Base-by-base conservation (phyloP, 345 rosid genomes). In the Salix brachista region DNA sequence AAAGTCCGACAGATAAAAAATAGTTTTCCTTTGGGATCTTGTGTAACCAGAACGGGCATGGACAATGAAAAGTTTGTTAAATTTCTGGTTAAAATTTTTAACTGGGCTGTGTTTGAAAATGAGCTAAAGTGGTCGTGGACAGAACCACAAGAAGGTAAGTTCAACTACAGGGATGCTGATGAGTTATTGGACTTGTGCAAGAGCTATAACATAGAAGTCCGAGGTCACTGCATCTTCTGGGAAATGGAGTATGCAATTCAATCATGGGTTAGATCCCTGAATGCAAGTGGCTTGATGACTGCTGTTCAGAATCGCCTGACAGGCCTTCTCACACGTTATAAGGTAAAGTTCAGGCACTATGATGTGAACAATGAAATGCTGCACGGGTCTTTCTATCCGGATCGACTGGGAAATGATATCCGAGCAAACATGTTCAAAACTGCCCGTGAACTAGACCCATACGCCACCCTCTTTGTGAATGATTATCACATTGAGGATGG, bases 91-190 rank as follows among this genome's bases (percentile, higher is more conserved):
- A 82, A 88, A 58, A 77, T 90, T 65, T 96, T 96, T 86, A 86
- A 87, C 81, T 91, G 98, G 97, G 96, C 90, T 13, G 99, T 92
- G 80, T 93, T 96, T 54, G 94, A 86, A 41, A 93, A 96, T 76
- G 98, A 96, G 86, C 75, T 96, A 88, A 96, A 93, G 83, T 96
- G 98, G 99, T 89, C 84, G 76, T 93, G 98, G 98, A 93, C 98
- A 6, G 99, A 96, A 75, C 50, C 98, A 41, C 91, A 88, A 75
- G 83, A 81, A 80, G 97, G 98, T 11, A 88, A 78, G 37, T 71
- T 92, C 81, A 92, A 92, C 83, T 96, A 90, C 85, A 85, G 84
- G 58, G 94, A 92, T 54, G 96, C 98, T 1, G 98, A 93, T 77
- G 92, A 88, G 67, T 83, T 95, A 93, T 78, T 93, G 66, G 91